Evolutionary conservation across 2,329 filamentous ascomycete species (phyloP), one percentile per base, ranked within the genome.

Genomic region (Coniochaeta pulveracea): DNA sequence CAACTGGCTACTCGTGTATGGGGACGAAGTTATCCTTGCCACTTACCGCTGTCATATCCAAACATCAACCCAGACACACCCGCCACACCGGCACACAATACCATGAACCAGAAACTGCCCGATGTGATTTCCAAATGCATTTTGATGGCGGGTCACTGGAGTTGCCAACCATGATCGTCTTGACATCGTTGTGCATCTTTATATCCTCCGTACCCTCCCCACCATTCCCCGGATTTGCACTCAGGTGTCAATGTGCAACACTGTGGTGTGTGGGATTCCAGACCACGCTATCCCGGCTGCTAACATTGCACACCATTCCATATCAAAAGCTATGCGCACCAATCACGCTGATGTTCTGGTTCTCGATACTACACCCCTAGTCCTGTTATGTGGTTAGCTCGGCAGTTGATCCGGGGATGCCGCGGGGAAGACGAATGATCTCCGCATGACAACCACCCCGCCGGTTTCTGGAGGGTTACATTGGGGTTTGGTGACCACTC

Each of bases 31-130:
- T 4, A 10, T 5, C 14, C 17, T 16, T 19, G 4, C 16, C 16
- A 30, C 27, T 30, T 19, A 19, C 27, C 27, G 27, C 27, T 30
- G 17, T 30, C 27, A 19, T 30, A 30, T n/a, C 27, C 27, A 19
- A 30, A 30, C 27, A 30, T 30, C 17, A 30, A 30, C 5, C 27
- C 27, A 4, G 27, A 30, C 10, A 30, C 27, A 19, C 27, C 27
- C 14, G 27, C 27, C 17, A 30, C 27, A 4, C 27, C 27, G 17
- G 27, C 27, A 9, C 27, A 30, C 27, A 30, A n/a, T 19, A 30
- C 27, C 27, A 30, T 30, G 17, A 30, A 30, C 27, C 27, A 30
- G 26, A 28, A 28, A 17, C 26, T 28, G 3, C 26, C 26, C 9
- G 26, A 28, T 10, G 26, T 28, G 26, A 28, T 28, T 18, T 15